Conservation (phyloP, 177 flowering plant species). For the Tripterygium wilfordii region DNA sequence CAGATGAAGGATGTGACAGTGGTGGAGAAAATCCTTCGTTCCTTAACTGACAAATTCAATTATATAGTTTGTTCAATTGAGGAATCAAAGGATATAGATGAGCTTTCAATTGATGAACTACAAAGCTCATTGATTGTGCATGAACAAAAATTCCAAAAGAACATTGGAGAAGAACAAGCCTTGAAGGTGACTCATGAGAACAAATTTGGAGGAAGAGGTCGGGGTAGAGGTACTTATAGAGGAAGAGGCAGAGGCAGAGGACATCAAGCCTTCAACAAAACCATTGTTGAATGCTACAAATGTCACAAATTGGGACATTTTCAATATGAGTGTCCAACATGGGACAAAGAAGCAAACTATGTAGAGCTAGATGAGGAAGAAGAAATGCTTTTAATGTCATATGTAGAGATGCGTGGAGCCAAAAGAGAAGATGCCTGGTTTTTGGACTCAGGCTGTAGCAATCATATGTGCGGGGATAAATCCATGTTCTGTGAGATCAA, state of each 20-base stretch:
- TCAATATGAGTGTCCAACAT: slow-evolving; percentile 7
- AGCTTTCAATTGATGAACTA: slow-evolving; percentile 8
- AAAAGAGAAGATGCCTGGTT: slow-evolving; percentile 17
- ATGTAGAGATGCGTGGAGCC: slow-evolving; percentile 3
- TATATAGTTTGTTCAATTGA: slow-evolving; percentile 10
- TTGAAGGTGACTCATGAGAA: background rate
- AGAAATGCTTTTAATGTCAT: no score
- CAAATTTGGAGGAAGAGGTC: background rate
- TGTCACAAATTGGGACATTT: slow-evolving; percentile 9
- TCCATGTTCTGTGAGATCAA: slow-evolving; percentile 12
- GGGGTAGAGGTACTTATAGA: background rate
- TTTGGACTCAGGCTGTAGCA: slow-evolving; percentile 15
- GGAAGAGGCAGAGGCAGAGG: slow-evolving; percentile 11
- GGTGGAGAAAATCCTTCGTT: slow-evolving; percentile 6
- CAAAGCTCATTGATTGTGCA: slow-evolving; percentile 9
- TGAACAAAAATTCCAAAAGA: background rate
- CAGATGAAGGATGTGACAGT: background rate
- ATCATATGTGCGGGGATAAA: slow-evolving; percentile 17
- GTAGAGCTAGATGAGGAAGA: slow-evolving; percentile 10
- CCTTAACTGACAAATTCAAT: background rate
- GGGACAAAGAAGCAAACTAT: slow-evolving; percentile 7
- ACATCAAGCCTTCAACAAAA: background rate
- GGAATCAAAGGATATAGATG: background rate
- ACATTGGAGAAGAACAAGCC: slow-evolving; percentile 3
- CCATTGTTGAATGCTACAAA: slow-evolving; percentile 3